Base-by-base conservation (phyloP, 352 stramenopile genomes). In the Halophytophthora polymorphica region DNA sequence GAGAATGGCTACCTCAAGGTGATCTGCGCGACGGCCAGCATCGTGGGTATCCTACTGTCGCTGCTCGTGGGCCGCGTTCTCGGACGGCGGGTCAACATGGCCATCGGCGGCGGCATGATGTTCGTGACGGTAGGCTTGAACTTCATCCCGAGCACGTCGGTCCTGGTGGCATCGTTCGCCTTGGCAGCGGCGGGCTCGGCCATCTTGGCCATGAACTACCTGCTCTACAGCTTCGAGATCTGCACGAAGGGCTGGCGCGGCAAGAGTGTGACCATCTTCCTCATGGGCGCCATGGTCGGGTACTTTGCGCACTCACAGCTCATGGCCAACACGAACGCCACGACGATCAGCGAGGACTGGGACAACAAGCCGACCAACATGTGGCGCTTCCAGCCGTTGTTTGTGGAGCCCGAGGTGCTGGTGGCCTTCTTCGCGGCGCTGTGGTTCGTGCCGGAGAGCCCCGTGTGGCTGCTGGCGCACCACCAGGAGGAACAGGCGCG, bases 201-300 rank as follows among this genome's bases (percentile, higher is more conserved):
- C 2, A 90, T 93, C 31, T 17, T 92, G 42, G 56, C 70, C 18
- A 88, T 89, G 64, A 90, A 87, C 53, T 86, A 88, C 19, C 46
- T 88, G 42, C 54, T 93, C 18, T 93, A 84, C 61, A 92, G 82
- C 50, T 93, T 71, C 35, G 84, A 95, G 53, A 95, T 95, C 22
- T 95, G 78, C 46, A 93, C 83, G 14, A 88, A 88, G 53, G 84
- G 83, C 21, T 93, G 83, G 82, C 82, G 77, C n/a, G 83, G 84
- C 38, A 95, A 95, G 64, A 86, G 79, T 35, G 65, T 91, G 5
- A 86, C 77, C 7, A 77, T 93, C 28, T 95, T 93, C 55, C 55
- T 91, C 23, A 69, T 95, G 34, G 84, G 84, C 8, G 83, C 64
- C 3, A 78, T 83, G 58, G 56, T 89, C 17, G 84, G 84, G 12